Conservation (phyloP, 768 basidiomycete species). For the Hirschioporus abietinus region DNA sequence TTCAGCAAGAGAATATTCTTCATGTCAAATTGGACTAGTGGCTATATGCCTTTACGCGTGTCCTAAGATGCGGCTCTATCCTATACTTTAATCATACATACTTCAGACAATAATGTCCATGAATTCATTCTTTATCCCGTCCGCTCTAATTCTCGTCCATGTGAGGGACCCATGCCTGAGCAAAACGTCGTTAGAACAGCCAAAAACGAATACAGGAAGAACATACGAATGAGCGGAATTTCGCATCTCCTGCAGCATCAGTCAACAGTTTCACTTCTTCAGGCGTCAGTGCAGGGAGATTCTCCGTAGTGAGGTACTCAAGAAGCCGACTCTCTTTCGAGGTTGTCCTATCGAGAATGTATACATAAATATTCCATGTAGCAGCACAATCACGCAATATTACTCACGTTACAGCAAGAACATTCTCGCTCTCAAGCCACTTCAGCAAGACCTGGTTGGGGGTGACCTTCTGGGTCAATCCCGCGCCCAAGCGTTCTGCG, state of each 20-base stretch:
- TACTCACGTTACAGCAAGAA: conserved; percentile 18
- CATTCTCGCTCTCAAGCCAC: conserved; percentile 17
- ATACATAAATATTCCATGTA: background rate
- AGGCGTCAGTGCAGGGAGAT: conserved; percentile 20
- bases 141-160: background rate
- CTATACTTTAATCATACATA: background rate
- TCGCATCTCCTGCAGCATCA: conserved; percentile 13
- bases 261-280: conserved; percentile 18
- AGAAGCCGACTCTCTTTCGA: conserved; percentile 18
- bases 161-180: background rate
- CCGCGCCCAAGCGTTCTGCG: conserved; percentile 1
- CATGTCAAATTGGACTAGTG: too few relatives aligned
- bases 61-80: too few relatives aligned
- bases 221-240: conserved; percentile 4
- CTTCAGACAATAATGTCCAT: background rate
- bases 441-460: conserved; percentile 16
- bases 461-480: conserved; percentile 15
- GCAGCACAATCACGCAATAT: conserved; percentile 10
- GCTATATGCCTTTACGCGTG: too few relatives aligned
- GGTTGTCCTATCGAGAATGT: conserved; percentile 16
- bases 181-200: background rate
- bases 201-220: background rate
- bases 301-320: conserved; percentile 17
- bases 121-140: background rate
- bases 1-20: too few relatives aligned